Evolutionary conservation across 805 yeast genomes (phyloP), one percentile per base, ranked within the genome.

Genomic region (Maudiozyma saulgeensis): DNA sequence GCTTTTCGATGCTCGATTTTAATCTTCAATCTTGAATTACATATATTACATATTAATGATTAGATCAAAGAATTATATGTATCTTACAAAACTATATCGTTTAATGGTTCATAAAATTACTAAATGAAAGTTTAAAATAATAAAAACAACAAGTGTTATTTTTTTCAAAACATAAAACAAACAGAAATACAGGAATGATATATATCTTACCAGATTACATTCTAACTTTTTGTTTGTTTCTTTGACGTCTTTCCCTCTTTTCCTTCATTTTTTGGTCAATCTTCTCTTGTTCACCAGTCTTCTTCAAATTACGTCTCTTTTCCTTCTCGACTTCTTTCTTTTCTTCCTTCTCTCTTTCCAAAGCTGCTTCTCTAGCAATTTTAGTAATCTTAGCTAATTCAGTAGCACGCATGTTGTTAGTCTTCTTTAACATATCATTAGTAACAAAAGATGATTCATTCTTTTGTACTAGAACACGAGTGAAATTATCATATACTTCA

Each of bases 211-310:
- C 18, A 35, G 38, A 26, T 47, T 49, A 37, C 62, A 66, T 63
- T 55, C 66, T 64, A 37, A 70, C 69, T 61, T 75, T 80, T 68
- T 83, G 82, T 68, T 79, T 81, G 68, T 76, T 81, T 69, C 72
- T 76, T 64, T 71, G 70, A 69, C 87, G 86, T 72, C 88, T 81
- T 64, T 82, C 87, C 68, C 81, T 87, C 73, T 83, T 87, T 57
- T 87, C 95, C 56, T 74, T 73, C 67, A 84, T 87, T 71, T 84
- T 87, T 71, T 80, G 81, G 55, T 85, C 91, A 41, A 77, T 67
- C 70, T 84, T 87, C 56, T 81, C 81, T 70, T 85, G 93, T 60
- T 82, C 88, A 52, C 87, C 83, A 43, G 83, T 74, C 61, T 85
- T 69, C 55, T 74, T 75, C 54, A 77, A 59, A 48, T 72, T 70